phyloP scores from a whole-genome alignment of 2,329 filamentous ascomycete genomes.

The Sarocladium kiliense region DNA sequence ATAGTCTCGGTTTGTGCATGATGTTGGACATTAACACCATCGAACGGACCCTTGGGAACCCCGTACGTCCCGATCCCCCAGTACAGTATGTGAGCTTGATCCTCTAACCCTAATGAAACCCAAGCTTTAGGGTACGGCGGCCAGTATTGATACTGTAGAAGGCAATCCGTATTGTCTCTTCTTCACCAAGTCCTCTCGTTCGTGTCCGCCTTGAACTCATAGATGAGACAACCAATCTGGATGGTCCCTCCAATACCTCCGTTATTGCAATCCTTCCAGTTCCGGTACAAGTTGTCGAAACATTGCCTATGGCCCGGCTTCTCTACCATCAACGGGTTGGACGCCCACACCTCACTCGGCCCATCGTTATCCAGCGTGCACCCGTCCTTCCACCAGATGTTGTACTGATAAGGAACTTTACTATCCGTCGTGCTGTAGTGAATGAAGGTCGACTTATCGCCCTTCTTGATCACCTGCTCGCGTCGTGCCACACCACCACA shows the following conservation, averaged over 20 bases:
- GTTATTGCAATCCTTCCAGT: constrained; percentile 4
- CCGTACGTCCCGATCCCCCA: neutral
- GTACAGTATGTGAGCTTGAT: neutral
- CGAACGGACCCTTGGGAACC: neutral
- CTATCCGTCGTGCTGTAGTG: neutral
- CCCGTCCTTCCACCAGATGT: constrained; percentile 4
- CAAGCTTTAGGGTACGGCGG: no score
- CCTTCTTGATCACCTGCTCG: constrained; percentile 2
- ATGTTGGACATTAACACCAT: neutral
- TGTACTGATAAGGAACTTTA: neutral
- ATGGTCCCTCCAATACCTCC: neutral
- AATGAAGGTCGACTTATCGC: constrained; percentile 2
- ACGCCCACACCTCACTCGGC: neutral
- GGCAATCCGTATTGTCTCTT: no score
- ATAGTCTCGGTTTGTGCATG: neutral
- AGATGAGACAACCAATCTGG: constrained; percentile 3
- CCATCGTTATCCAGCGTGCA: neutral
- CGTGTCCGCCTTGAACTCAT: neutral
- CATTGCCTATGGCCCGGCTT: neutral
- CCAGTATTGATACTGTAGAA: no score
- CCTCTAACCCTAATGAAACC: no score
- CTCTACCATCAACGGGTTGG: neutral
- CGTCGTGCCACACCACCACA: neutral
- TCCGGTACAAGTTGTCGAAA: neutral
- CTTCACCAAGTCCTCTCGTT: neutral